Evolutionary conservation across 1,284 basidiomycete genomes (phyloP), one percentile per base, ranked within the genome.

Genomic region (Nidula niveotomentosa): DNA sequence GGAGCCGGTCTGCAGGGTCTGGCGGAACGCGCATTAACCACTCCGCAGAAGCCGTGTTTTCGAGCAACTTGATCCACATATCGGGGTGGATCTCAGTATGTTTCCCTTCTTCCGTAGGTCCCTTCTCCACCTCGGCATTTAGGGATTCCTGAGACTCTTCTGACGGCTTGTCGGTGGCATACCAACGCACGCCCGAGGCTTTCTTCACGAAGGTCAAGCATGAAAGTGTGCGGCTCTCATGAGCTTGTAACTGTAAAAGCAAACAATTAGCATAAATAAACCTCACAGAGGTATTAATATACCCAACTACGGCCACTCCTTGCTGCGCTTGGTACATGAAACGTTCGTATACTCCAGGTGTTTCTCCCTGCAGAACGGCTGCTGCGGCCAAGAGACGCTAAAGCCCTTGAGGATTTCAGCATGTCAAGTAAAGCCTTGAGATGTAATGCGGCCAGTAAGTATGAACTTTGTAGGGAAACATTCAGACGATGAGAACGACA

Each of bases 31-130:
- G 48, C 13, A 8, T n/a, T 12, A 49, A n/a, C 48, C 48, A 49
- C n/a, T 18, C 23, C 15, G 48, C 48, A 7, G 48, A 49, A n/a
- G 48, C 48, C 12, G 48, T 49, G 18, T 30, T 49, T 49, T 49
- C 48, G 48, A 49, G 48, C 13, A 49, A n/a, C n/a, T 49, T 12
- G 23, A 49, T 8, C 30, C 23, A 49, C 36, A 13, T 13, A 6
- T 17, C 45, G 6, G 45, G 23, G 17, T n/a, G 45, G n/a, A 47
- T 47, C 23, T 47, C 45, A 30, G n/a, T 41, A 17, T 13, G 5
- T 17, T 41, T 41, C 15, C 15, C 13, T 41, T 41, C 13, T 41
- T 41, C 39, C 15, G 39, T 41, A 8, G 39, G 12, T 41, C 15
- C 39, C 7, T 13, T 17, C 15, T 41, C 13, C 39, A 17, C 39